phyloP scores from a whole-genome alignment of 352 stramenopile species.

The Phytophthora fragariae region DNA sequence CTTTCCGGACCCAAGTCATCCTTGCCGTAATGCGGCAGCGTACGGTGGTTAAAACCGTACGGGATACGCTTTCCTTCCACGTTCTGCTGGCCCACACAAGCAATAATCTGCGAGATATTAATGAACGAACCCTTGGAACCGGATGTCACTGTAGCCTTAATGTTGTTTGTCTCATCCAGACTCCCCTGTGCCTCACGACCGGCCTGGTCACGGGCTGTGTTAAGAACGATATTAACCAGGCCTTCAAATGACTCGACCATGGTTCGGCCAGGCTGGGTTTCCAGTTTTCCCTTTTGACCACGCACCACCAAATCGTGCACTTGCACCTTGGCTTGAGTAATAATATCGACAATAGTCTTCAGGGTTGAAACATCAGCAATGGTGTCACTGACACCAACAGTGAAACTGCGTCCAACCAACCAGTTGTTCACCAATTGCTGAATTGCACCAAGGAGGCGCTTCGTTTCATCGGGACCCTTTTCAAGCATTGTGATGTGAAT shows the following conservation, averaged over 20 bases:
- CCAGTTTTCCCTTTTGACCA: conserved; percentile 97
- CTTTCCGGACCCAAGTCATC: conserved; percentile 98
- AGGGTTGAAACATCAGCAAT: conserved; percentile 98
- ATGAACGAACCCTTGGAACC: conserved; percentile 99
- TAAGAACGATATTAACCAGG: conserved; percentile 97
- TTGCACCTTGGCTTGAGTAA: conserved; percentile 98
- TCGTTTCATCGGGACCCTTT: conserved; percentile 91
- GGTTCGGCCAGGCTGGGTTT: conserved; percentile 98
- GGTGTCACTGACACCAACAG: conserved; percentile 98
- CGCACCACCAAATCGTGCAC: conserved; percentile 95
- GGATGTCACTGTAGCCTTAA: conserved; percentile 99
- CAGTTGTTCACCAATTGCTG: conserved; percentile 99
- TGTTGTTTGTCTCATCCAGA: conserved; percentile 98
- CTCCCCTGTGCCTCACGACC: conserved; percentile 83
- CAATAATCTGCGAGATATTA: conserved; percentile 99
- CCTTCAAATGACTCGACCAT: conserved; percentile 99
- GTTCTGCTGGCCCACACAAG: conserved; percentile 98
- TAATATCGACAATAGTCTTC: conserved; percentile 98
- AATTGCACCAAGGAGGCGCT: conserved; percentile 91
- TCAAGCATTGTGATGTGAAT: conserved; percentile 98
- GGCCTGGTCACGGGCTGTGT: conserved; percentile 88
- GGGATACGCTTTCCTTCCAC: conserved; percentile 98
- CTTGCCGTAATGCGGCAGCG: conserved; percentile 95
- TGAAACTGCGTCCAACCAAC: conserved; percentile 98
- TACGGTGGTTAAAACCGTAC: conserved; percentile 96